Evolutionary conservation across 306 rosid genomes (phyloP), one percentile per base, ranked within the genome.

Genomic region (Citrullus amarus): DNA sequence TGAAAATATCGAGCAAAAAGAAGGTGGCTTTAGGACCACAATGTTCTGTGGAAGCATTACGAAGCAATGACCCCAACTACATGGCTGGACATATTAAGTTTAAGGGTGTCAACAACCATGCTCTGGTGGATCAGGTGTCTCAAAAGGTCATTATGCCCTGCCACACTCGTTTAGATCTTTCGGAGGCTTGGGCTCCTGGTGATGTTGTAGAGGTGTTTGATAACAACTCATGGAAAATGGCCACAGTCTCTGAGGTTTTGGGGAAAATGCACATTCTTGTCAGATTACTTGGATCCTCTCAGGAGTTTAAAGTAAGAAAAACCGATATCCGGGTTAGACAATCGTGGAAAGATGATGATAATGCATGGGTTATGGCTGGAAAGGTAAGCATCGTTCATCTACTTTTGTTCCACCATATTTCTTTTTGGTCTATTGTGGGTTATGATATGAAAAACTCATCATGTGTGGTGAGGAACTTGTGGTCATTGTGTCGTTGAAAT

Each of bases 161-260:
- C 83, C 98, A 92, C 8, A 93, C 93, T 71, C 79, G 72, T 44
- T 77, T 84, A 78, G 91, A 84, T 38, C 81, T 84, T 36, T 78
- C 68, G 4, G 86, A 77, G 56, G 82, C 80, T 82, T 96, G 93
- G 97, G 87, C 77, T 78, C 80, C 90, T 1, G 97, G 99, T 85
- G 98, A 91, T 81, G 83, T 96, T 50, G 89, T 93, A 8, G 99
- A 96, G 91, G 91, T 90, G 68, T 87, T 90, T 69, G 91, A 90
- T 80, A 89, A 96, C 75, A 83, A 83, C 58, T 89, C 94, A 2
- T 96, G 99, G 99, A 91, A 85, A 87, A 87, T 96, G 96, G 97
- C 99, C 60, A 87, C 91, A 36, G 82, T 96, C 80, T 86, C 88
- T 67, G 84, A 90, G 86, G 89, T 78, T 86, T 83, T 90, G 83